Evolutionary conservation across 2,329 filamentous ascomycete genomes (phyloP).

Genomic region (Alternaria rosae): DNA sequence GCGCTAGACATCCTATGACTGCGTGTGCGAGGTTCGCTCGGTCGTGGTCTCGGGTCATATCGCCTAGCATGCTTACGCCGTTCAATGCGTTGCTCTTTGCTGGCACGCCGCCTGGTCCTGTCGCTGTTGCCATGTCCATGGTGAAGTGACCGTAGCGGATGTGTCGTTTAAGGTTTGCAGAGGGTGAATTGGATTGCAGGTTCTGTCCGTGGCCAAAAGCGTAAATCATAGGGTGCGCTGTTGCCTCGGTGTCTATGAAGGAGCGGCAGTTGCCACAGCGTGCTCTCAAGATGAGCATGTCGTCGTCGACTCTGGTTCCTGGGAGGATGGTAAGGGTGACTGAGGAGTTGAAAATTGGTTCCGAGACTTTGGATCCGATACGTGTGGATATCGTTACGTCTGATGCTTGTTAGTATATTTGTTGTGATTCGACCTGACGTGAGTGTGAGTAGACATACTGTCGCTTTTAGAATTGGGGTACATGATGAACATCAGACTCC

Average conservation of each 20-base stretch:
- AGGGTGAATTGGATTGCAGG: constrained; percentile 36
- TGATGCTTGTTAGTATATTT: constrained; percentile 18
- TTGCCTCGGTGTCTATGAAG: constrained; percentile 43
- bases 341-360: constrained; percentile 44
- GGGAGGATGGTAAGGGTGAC: constrained; percentile 40
- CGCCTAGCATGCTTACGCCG: constrained; percentile 34
- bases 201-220: constrained; percentile 49
- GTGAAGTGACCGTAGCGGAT: constrained; percentile 51
- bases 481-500: constrained; percentile 55
- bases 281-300: constrained; percentile 49
- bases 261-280: constrained; percentile 51
- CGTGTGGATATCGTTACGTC: constrained; percentile 51
- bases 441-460: constrained; percentile 28
- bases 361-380: constrained; percentile 42
- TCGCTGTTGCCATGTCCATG: constrained; percentile 52
- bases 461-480: constrained; percentile 49
- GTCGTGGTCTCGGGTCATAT: constrained; percentile 36
- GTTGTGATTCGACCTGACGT: not conserved
- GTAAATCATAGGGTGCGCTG: constrained; percentile 51
- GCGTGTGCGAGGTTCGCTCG: constrained; percentile 41
- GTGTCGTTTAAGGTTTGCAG: constrained; percentile 50
- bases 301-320: constrained; percentile 43
- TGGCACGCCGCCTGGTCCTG: constrained; percentile 47
- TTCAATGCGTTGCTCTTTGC: constrained; percentile 20
- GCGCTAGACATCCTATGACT: constrained; percentile 41